These are phyloP conservation scores for Spathaspora sp. DNA, from an alignment of 1,139 yeast genomes.

Conservation along the genomic window DNA sequence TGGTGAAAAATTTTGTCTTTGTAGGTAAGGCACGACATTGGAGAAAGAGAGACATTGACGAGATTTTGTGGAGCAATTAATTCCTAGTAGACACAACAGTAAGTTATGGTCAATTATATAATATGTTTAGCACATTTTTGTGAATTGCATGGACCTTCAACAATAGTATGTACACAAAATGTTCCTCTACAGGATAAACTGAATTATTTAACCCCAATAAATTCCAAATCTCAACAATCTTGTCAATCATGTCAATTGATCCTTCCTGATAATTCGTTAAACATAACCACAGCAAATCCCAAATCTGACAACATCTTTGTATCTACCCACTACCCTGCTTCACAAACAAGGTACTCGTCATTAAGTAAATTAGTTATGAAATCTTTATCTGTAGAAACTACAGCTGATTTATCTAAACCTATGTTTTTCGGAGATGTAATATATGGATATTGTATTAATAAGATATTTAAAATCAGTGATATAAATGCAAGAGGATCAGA, in stretches of 20 bases:
- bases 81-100: neutral
- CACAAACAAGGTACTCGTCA: conserved; percentile 51
- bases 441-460: conserved; percentile 66
- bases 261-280: conserved; percentile 42
- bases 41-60: neutral
- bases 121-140: conserved; percentile 79
- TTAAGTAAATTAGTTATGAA: conserved; percentile 62
- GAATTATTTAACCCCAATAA: conserved; percentile 20
- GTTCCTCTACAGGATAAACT: conserved; percentile 12
- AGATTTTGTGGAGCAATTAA: neutral
- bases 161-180: conserved; percentile 69
- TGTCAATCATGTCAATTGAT: conserved; percentile 59
- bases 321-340: conserved; percentile 67
- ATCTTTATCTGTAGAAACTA: conserved; percentile 71
- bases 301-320: conserved; percentile 17
- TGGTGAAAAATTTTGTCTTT: conserved; percentile 1
- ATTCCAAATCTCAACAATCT: conserved; percentile 39
- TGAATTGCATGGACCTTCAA: conserved; percentile 82
- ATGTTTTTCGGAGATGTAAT: conserved; percentile 68
- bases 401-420: conserved; percentile 64
- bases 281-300: conserved; percentile 25
- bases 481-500: conserved; percentile 77
- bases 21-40: neutral
- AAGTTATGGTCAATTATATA: conserved; percentile 25
- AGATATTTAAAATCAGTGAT: conserved; percentile 69